Evolutionary conservation across 192 early-diverging fungal species (phyloP).

Genomic region (Bifiguratus adelaidae): DNA sequence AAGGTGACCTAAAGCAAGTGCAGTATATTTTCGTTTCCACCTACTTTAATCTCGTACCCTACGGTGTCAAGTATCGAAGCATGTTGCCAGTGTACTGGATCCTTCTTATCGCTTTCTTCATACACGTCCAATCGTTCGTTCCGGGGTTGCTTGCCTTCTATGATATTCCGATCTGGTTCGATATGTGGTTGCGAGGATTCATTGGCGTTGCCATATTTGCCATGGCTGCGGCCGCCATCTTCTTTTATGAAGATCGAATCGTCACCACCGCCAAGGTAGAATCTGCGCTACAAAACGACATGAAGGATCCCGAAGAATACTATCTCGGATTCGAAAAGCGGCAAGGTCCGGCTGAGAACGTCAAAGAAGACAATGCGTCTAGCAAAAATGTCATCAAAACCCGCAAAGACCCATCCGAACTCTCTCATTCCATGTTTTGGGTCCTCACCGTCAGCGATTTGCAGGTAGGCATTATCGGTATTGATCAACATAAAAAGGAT

Average conservation of each 20-base stretch:
- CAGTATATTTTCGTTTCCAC: conserved; percentile 22
- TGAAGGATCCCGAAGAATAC: conserved; percentile 12
- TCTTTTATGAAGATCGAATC: conserved; percentile 20
- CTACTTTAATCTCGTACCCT: conserved; percentile 20
- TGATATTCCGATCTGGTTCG: conserved; percentile 1
- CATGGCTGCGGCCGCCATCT: background rate
- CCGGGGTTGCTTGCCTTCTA: background rate
- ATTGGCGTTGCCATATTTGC: conserved; percentile 3
- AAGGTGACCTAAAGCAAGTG: conserved; percentile 17
- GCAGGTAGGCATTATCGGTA: conserved; percentile 17
- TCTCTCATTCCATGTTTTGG: conserved; percentile 18
- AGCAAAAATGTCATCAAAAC: background rate
- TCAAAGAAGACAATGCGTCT: background rate
- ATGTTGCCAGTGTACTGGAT: conserved; percentile 6
- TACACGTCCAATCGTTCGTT: conserved; percentile 2
- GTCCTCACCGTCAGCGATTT: conserved; percentile 19
- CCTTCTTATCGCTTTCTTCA: conserved; percentile 3
- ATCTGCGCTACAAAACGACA: conserved; percentile 16
- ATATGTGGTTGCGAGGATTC: background rate
- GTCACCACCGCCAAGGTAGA: conserved; percentile 11
- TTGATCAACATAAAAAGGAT: conserved; percentile 5
- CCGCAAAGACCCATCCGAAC: background rate
- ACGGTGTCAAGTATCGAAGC: conserved; percentile 8
- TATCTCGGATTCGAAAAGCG: conserved; percentile 13
- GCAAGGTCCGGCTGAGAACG: conserved; percentile 12